phyloP scores from a whole-genome alignment of 306 rosid species.

The Quercus gilva region DNA sequence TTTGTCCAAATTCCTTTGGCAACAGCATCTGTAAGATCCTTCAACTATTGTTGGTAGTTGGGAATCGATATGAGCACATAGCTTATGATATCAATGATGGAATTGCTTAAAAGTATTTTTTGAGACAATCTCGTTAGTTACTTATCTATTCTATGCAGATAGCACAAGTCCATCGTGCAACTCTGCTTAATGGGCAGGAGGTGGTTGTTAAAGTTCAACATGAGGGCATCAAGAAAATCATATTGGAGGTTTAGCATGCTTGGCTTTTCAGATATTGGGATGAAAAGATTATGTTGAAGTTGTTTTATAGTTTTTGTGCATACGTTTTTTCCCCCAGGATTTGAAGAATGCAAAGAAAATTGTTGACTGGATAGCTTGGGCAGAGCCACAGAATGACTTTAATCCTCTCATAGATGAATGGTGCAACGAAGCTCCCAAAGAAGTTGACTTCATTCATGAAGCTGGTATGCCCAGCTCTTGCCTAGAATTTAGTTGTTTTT shows the following conservation, averaged over 20 bases:
- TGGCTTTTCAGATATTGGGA: slow-evolving; percentile 24
- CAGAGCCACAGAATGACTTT: slow-evolving; percentile 83
- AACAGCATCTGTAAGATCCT: slow-evolving; percentile 88
- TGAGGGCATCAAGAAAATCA: slow-evolving; percentile 72
- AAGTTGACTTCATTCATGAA: slow-evolving; percentile 86
- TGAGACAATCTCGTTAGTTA: slow-evolving; percentile 12
- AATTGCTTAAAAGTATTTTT: slow-evolving; percentile 1
- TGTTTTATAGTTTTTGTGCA: slow-evolving; percentile 7
- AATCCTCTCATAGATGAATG: slow-evolving; percentile 98
- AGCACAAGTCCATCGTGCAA: slow-evolving; percentile 98
- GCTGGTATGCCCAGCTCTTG: slow-evolving; percentile 57
- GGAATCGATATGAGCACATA: slow-evolving; percentile 20
- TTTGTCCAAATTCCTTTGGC: slow-evolving; percentile 81
- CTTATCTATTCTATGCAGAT: slow-evolving; percentile 53
- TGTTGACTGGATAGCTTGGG: slow-evolving; percentile 98
- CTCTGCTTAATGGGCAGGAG: slow-evolving; percentile 79
- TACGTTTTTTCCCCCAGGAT: slow-evolving; percentile 55
- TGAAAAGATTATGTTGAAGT: slow-evolving; percentile 23
- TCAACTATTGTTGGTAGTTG: slow-evolving; percentile 20
- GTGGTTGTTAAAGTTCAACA: slow-evolving; percentile 98
- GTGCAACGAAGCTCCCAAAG: slow-evolving; percentile 99
- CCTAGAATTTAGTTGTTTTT: slow-evolving; percentile 9
- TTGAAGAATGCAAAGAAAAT: slow-evolving; percentile 87
- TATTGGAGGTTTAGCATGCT: slow-evolving; percentile 73
- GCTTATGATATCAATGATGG: slow-evolving; percentile 1